Evolutionary conservation across 176 grass and related monocot genomes (phyloP).

Genomic region (Eremochloa ophiuroides): DNA sequence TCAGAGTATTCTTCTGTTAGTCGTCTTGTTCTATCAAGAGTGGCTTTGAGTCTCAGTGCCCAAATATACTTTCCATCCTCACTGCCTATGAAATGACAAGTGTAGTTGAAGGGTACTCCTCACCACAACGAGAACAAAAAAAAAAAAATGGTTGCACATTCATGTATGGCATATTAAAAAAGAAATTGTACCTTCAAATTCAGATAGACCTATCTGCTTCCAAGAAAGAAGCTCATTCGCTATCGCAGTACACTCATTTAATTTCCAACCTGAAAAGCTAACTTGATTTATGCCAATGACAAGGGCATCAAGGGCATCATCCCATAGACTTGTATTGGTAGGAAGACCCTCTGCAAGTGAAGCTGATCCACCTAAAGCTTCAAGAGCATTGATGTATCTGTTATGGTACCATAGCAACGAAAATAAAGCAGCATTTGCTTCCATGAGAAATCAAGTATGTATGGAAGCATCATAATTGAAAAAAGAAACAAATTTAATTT

Average conservation of each 20-base stretch:
- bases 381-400: slow-evolving; percentile 75
- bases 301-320: slow-evolving; percentile 69
- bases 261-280: slow-evolving; percentile 84
- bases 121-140: neutral
- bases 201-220: slow-evolving; percentile 71
- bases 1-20: slow-evolving; percentile 96
- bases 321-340: slow-evolving; percentile 58
- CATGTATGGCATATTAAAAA: slow-evolving; percentile 8
- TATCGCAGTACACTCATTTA: slow-evolving; percentile 78
- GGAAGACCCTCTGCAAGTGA: slow-evolving; percentile 59
- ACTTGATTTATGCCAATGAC: slow-evolving; percentile 72
- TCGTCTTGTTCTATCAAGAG: slow-evolving; percentile 87
- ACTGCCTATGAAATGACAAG: slow-evolving; percentile 49
- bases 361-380: slow-evolving; percentile 66
- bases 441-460: neutral
- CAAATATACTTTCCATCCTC: slow-evolving; percentile 91
- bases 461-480: neutral
- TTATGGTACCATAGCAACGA: slow-evolving; percentile 17
- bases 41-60: slow-evolving; percentile 86
- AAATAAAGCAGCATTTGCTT: neutral
- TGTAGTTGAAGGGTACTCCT: slow-evolving; percentile 13
- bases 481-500: neutral
- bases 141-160: neutral
- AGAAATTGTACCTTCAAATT: slow-evolving; percentile 68
- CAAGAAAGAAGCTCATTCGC: slow-evolving; percentile 75